Evolutionary conservation across 371 early-diverging fungal genomes (phyloP).

Genomic region (Conidiobolus incongruus): DNA sequence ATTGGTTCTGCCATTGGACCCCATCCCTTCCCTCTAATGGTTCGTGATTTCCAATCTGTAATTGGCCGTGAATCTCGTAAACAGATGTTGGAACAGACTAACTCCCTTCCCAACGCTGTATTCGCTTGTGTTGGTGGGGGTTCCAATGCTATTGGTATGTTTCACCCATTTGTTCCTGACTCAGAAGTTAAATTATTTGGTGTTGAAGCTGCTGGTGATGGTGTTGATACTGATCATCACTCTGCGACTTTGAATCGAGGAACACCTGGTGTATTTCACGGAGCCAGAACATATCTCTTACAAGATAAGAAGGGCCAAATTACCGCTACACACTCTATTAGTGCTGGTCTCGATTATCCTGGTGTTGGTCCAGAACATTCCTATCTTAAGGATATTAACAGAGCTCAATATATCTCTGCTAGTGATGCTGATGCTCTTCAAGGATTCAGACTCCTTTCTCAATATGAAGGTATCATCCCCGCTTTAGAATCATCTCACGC

Average conservation of each 20-base stretch:
- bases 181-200: conserved; percentile 65
- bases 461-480: conserved; percentile 85
- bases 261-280: conserved; percentile 85
- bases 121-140: conserved; percentile 95
- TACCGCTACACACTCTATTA: conserved; percentile 80
- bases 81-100: conserved; percentile 58
- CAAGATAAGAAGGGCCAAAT: conserved; percentile 90
- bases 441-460: conserved; percentile 67
- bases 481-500: conserved; percentile 92
- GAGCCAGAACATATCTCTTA: conserved; percentile 78
- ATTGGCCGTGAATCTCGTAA: conserved; percentile 69
- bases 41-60: conserved; percentile 89
- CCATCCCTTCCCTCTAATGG: conserved; percentile 86
- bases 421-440: conserved; percentile 68
- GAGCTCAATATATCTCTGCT: conserved; percentile 69
- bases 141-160: conserved; percentile 90
- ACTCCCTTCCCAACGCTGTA: conserved; percentile 74
- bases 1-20: conserved; percentile 93
- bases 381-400: conserved; percentile 62
- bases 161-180: conserved; percentile 81
- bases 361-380: conserved; percentile 95
- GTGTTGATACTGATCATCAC: conserved; percentile 59
- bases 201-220: conserved; percentile 87
- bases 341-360: conserved; percentile 92
- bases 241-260: conserved; percentile 79